phyloP scores from a whole-genome alignment of 73 alveolate species.

The Paramecium sexaurelia region DNA sequence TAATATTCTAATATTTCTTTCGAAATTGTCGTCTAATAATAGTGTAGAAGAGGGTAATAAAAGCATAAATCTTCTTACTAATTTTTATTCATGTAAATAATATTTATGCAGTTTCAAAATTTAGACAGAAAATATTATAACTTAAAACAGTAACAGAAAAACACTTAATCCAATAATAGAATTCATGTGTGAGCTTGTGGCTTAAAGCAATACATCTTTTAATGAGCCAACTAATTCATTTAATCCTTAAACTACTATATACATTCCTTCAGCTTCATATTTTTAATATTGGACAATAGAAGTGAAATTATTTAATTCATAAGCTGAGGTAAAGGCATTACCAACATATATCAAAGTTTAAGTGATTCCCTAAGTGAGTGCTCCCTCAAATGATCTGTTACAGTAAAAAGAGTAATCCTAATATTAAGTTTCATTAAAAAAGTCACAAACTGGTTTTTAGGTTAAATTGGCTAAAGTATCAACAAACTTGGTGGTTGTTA shows the following conservation, averaged over 20 bases:
- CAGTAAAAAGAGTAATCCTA: background rate
- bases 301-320: background rate
- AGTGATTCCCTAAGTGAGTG: background rate
- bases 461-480: background rate
- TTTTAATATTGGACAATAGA: background rate
- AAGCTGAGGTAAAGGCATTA: background rate
- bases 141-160: background rate
- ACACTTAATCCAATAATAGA: background rate
- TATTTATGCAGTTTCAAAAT: background rate
- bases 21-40: background rate
- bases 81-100: background rate
- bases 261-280: constrained; percentile 3
- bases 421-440: background rate
- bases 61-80: background rate
- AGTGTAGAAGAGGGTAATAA: background rate
- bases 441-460: background rate
- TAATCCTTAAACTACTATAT: background rate
- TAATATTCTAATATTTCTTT: background rate
- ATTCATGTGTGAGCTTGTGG: background rate
- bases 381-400: background rate
- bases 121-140: background rate
- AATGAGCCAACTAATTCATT: background rate
- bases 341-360: background rate
- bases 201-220: background rate
- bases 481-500: background rate